Evolutionary conservation across 495 filamentous ascomycete genomes (phyloP).

Genomic region (Neurospora cerealis): DNA sequence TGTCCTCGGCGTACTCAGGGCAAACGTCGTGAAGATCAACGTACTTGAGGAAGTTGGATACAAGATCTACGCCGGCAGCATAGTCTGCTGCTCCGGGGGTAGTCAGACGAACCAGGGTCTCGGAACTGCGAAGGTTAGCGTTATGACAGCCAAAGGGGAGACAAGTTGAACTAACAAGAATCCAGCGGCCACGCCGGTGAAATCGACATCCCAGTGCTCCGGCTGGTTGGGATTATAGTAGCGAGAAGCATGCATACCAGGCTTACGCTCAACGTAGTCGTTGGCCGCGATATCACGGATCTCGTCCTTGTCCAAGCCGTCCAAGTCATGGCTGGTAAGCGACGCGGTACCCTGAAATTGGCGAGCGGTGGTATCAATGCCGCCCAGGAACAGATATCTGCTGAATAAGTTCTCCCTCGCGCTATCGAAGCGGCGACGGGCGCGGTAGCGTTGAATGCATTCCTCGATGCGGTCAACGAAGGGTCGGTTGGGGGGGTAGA

Average conservation of each 20-base stretch:
- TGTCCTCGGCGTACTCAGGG: constrained; percentile 60
- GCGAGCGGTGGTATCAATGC: constrained; percentile 56
- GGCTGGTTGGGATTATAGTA: constrained; percentile 35
- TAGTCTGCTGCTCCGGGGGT: constrained; percentile 5
- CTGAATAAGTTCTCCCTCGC: constrained; percentile 55
- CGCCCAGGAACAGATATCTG: constrained; percentile 76
- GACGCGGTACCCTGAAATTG: constrained; percentile 56
- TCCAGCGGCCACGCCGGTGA: constrained; percentile 62
- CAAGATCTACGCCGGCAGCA: constrained; percentile 32
- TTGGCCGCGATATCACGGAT: constrained; percentile 52
- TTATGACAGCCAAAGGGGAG: not conserved
- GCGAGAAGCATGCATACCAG: constrained; percentile 14
- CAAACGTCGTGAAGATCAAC: constrained; percentile 75
- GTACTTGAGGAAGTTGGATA: constrained; percentile 86
- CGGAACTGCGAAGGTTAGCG: constrained; percentile 11
- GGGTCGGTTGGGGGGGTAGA: constrained; percentile 17
- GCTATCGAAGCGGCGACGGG: constrained; percentile 60
- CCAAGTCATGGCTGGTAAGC: constrained; percentile 40
- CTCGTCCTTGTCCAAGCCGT: constrained; percentile 45
- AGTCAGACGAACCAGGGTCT: constrained; percentile 8
- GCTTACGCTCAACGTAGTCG: constrained; percentile 40
- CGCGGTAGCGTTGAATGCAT: constrained; percentile 72
- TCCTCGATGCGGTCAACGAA: constrained; percentile 59
- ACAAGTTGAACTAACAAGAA: constrained; percentile 53
- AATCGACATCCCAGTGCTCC: constrained; percentile 66